Conservation (phyloP, 768 basidiomycete species). For the Leccinum uliginosum region DNA sequence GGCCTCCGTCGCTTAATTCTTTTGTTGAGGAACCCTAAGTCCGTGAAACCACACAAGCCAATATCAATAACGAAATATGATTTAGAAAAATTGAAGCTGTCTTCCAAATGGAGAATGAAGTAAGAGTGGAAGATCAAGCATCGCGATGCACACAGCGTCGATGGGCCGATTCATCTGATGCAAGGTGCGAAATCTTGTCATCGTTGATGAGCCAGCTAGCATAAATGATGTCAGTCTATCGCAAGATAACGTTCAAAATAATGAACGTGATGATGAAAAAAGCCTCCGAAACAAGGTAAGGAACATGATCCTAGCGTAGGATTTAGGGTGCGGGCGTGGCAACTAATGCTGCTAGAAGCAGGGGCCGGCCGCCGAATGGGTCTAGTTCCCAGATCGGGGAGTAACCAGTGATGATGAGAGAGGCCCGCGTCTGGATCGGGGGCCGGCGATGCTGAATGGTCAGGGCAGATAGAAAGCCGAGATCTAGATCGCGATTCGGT, state of each 20-base stretch:
- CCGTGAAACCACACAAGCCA: background rate
- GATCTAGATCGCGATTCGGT: constrained; percentile 5
- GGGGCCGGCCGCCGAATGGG: background rate
- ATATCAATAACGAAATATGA: background rate
- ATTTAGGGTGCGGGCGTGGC: background rate
- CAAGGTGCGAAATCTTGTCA: background rate
- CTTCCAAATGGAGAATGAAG: constrained; percentile 5
- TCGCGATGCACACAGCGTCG: background rate
- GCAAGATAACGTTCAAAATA: background rate
- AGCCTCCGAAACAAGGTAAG: background rate
- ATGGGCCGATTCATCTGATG: background rate
- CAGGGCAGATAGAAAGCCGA: background rate
- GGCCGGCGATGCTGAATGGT: background rate
- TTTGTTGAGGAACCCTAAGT: background rate
- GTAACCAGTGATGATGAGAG: background rate
- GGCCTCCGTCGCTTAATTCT: background rate
- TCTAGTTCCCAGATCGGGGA: background rate
- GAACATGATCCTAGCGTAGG: background rate
- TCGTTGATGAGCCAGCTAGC: background rate
- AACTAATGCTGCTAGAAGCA: background rate
- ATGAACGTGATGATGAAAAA: background rate
- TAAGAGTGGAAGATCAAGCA: too few species aligned
- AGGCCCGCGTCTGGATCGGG: background rate
- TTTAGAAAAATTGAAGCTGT: background rate
- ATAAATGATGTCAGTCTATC: background rate